Percentiles rank a stretch among this genome's conserved stretches.
Conservation (phyloP, 805 yeast genomes). For the Kazachstania bromeliacearum region DNA sequence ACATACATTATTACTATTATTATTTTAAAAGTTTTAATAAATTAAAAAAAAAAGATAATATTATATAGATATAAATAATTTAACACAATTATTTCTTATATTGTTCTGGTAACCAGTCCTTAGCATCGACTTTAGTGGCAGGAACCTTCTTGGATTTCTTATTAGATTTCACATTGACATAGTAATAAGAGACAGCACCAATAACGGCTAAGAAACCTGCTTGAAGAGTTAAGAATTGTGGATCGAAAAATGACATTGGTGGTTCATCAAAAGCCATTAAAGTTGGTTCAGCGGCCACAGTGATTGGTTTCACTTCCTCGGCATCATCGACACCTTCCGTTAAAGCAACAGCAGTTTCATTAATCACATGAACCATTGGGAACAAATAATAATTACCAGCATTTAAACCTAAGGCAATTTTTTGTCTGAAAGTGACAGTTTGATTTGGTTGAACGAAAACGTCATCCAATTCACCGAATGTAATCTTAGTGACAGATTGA, state of each 20-base stretch:
- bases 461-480: conserved; percentile 58
- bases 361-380: conserved; percentile 49
- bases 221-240: conserved; percentile 59
- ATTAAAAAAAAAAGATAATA: too few species aligned
- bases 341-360: conserved; percentile 18
- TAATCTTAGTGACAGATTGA: conserved; percentile 47
- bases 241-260: conserved; percentile 61
- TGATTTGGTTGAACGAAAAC: conserved; percentile 42
- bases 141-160: background rate
- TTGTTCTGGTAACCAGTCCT: conserved; percentile 7
- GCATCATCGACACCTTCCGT: background rate
- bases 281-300: conserved; percentile 49
- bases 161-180: background rate
- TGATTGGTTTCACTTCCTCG: conserved; percentile 36
- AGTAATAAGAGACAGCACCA: conserved; percentile 39
- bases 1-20: too few species aligned
- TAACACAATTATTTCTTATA: conserved; percentile 3
- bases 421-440: conserved; percentile 44
- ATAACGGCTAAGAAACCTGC: conserved; percentile 41
- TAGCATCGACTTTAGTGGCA: background rate
- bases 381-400: conserved; percentile 49
- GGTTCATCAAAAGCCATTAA: conserved; percentile 52
- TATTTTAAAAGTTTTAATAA: too few species aligned
- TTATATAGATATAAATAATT: too few species aligned
- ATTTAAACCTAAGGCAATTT: conserved; percentile 46